Conservation (phyloP, 1,284 basidiomycete genomes). For the Moesziomyces globuligerus region DNA sequence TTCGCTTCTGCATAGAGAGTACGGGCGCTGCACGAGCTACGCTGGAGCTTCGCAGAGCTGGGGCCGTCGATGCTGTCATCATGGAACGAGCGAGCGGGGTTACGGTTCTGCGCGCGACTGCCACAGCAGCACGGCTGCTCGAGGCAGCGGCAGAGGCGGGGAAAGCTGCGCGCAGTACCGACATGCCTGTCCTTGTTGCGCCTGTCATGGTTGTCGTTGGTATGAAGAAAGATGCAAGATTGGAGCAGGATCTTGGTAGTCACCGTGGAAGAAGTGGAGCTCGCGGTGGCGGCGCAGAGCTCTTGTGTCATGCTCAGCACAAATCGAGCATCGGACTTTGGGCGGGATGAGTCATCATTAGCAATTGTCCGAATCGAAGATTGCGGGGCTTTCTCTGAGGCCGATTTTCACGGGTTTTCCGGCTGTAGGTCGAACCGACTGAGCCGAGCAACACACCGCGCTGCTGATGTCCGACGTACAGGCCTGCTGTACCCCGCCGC, state of each 20-base stretch:
- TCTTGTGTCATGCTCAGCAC: conserved; percentile 10
- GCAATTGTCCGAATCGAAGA: background rate
- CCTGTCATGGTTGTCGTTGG: conserved; percentile 13
- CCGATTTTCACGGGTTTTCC: conserved; percentile 49
- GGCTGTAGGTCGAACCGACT: conserved; percentile 19
- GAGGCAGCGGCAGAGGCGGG: conserved; percentile 8
- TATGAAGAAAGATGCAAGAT: background rate
- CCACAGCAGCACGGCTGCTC: conserved; percentile 3
- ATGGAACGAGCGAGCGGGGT: conserved; percentile 13
- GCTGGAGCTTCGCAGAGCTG: conserved; percentile 1
- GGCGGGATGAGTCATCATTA: conserved; percentile 30
- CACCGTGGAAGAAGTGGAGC: background rate
- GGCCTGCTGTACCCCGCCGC: conserved; percentile 5
- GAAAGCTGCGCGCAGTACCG: conserved; percentile 12
- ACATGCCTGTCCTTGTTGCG: conserved; percentile 17
- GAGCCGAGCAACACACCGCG: conserved; percentile 30
- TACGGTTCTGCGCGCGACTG: conserved; percentile 2
- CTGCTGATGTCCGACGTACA: too few species aligned
- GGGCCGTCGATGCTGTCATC: conserved; percentile 12
- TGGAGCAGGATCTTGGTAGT: background rate
- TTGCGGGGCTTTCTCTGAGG: too few species aligned
- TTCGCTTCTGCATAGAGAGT: conserved; percentile 26
- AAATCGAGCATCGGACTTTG: conserved; percentile 6
- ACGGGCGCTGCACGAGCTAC: background rate
- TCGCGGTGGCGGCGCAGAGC: conserved; percentile 11